Evolutionary conservation across 2,329 filamentous ascomycete species (phyloP), one percentile per base, ranked within the genome.

Genomic region (Fusarium sp.): DNA sequence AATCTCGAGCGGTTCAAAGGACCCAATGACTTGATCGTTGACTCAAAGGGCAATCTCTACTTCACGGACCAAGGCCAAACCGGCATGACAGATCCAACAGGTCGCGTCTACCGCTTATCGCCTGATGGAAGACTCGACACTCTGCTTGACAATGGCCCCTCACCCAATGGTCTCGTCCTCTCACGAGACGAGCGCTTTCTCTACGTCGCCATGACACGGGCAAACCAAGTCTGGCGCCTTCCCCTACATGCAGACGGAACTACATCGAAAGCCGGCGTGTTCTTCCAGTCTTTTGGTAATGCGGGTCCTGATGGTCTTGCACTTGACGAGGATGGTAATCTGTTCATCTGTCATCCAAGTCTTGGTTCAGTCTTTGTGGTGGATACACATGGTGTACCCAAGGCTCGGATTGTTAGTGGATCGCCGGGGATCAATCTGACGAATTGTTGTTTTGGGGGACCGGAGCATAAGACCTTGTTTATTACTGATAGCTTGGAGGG

Each of bases 21-120:
- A 0, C 81, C 81, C 0, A 85, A 85, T 54, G 83, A 85, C 59
- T 72, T 85, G 3, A 80, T 84, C 22, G 55, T 84, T 8, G 82
- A 82, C 35, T 83, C 81, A 0, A 78, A 79, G 20, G 75, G 77
- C 7, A 81, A 83, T 35, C 67, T 85, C 7, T 85, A 84, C 73
- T 85, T 85, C 41, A 85, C 84, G 4, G 83, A 85, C 47, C 84
- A 85, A 73, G 84, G 84, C 0, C 83, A 85, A 54, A 85, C 83
- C 0, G 83, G 83, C 8, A 80, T 85, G 75, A 83, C 81, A 2
- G 84, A 85, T 33, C 83, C 73, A 12, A 84, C 83, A 0, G 83
- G 83, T 1, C 79, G 79, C 17, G 82, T 85, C 0, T 85, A 84
- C 62, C 79, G 84, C 3, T 59, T 84, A 0, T 77, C 76, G 0